Evolutionary conservation across 192 early-diverging fungal genomes (phyloP), one percentile per base, ranked within the genome.

Genomic region (Coemansia sp.): DNA sequence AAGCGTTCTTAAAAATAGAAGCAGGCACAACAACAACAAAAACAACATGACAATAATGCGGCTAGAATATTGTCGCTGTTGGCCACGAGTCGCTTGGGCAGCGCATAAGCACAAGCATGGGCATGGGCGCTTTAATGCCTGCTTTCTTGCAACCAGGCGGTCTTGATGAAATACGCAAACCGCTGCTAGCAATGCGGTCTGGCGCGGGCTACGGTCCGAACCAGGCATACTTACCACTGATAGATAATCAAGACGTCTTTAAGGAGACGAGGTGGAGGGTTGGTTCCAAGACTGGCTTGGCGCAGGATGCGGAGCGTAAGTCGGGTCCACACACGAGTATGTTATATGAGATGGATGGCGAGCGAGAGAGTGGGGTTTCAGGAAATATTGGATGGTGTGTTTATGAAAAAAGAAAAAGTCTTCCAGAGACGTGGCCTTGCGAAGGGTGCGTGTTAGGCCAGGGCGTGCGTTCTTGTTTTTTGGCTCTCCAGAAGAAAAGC

Each of bases 401-500:
- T 41, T 41, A 41, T 41, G 7, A 48, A 48, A 48, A 48, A 15
- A 48, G 45, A 48, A 28, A 28, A 28, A 15, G 45, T 48, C 45
- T 48, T 48, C 45, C 45, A 48, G 45, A 48, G 45, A 48, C 45
- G 45, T 48, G 45, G 45, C 45, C 45, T 28, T 48, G 45, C 0
- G 45, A 15, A 48, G 12, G 17, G 14, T 12, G 45, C 45, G 45
- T 15, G 8, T 12, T 48, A 41, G 39, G 39, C 39, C 39, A 41
- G 39, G 39, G 39, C 39, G 39, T 41, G 39, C 39, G 8, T 48
- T 48, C 14, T 48, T 15, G 33, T 36, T 28, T 28, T 59, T 36
- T 59, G 35, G 33, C n/a, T 14, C 33, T 18, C 57, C 57, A 59
- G 35, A 36, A 59, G 57, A 59, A 59, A 59, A 36, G 20, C 57